A percentile compares a stretch with the other conserved stretches of the same genome.
Evolutionary conservation across 192 early-diverging fungal species (phyloP).

Genomic region (Phycomyces nitens): DNA sequence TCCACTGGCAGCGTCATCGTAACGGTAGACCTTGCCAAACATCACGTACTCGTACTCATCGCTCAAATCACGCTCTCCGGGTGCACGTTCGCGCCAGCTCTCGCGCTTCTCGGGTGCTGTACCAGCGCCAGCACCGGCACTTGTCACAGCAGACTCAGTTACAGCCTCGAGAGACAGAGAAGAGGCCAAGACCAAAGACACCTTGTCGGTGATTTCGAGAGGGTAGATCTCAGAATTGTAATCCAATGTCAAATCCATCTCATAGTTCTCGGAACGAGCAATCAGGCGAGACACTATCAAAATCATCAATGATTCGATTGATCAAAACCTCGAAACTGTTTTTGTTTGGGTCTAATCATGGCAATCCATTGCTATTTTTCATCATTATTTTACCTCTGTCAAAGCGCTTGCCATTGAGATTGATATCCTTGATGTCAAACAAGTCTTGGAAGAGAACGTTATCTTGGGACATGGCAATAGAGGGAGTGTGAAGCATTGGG

Average conservation of each 20-base stretch:
- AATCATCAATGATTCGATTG: neutral
- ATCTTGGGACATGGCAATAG: slow-evolving; percentile 48
- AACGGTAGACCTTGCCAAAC: slow-evolving; percentile 96
- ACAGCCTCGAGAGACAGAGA: slow-evolving; percentile 63
- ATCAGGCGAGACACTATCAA: slow-evolving; percentile 78
- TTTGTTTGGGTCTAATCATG: no score
- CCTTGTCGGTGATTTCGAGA: slow-evolving; percentile 78
- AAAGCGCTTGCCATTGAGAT: slow-evolving; percentile 90
- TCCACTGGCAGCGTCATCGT: slow-evolving; percentile 73
- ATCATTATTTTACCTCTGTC: slow-evolving; percentile 94
- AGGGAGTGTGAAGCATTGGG: neutral
- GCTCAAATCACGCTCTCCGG: slow-evolving; percentile 70
- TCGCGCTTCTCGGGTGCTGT: slow-evolving; percentile 50
- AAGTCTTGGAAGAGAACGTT: slow-evolving; percentile 84
- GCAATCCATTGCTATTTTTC: no score
- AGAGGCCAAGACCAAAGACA: slow-evolving; percentile 76
- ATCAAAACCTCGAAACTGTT: no score
- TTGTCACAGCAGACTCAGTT: neutral
- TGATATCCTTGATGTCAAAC: slow-evolving; percentile 85
- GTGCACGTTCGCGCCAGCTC: slow-evolving; percentile 66
- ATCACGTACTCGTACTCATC: slow-evolving; percentile 99
- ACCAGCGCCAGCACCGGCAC: slow-evolving; percentile 41
- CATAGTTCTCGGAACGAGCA: slow-evolving; percentile 78
- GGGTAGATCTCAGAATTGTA: slow-evolving; percentile 95
- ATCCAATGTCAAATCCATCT: slow-evolving; percentile 89